Evolutionary conservation across 2,329 filamentous ascomycete species (phyloP), one percentile per base, ranked within the genome.

Genomic region (Raffaelea deltoideospora): DNA sequence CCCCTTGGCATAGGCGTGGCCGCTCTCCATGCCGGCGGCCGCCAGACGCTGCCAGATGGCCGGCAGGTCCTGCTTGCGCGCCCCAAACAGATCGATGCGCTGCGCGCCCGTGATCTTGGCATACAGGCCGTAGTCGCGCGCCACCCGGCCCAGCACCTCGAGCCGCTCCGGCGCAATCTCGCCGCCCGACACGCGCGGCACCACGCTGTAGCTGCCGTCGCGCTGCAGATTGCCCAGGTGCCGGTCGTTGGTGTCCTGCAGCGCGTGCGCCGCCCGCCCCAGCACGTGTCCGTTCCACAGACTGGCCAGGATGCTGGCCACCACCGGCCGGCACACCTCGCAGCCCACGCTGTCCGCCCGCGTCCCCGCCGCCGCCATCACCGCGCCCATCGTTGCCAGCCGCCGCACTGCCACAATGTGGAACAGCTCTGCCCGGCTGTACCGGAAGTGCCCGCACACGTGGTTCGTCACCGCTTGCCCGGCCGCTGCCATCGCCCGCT

Each of bases 81-180:
- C 86, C 29, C 86, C 86, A 50, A 94, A 94, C 76, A 94, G 73
- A 55, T 94, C 86, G 50, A 94, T 93, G 38, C 86, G 74, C 57
- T 94, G 86, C 1, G 82, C 86, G 38, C 86, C 86, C 0, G 86
- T 94, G 52, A 94, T 92, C 59, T 94, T 94, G 51, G 78, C 85
- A 59, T 94, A 94, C 7, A 94, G 63, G 26, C 70, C 69, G 50
- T 84, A 93, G 53, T 88, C 79, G 61, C 82, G 82, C 0, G 85
- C 86, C 1, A 94, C 83, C 38, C 76, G 72, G 1, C 84, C 86
- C 41, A 94, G 86, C 39, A 77, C 71, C 33, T 93, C 79, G 35
- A 94, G 69, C 53, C 83, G 86, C 34, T 90, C 81, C 0, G 86
- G 77, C 0, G 83, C 90, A 50, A 94, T 90, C 56, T 94, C 86